phyloP scores from a whole-genome alignment of 2,329 filamentous ascomycete species.

The Gaeumannomyces tritici region DNA sequence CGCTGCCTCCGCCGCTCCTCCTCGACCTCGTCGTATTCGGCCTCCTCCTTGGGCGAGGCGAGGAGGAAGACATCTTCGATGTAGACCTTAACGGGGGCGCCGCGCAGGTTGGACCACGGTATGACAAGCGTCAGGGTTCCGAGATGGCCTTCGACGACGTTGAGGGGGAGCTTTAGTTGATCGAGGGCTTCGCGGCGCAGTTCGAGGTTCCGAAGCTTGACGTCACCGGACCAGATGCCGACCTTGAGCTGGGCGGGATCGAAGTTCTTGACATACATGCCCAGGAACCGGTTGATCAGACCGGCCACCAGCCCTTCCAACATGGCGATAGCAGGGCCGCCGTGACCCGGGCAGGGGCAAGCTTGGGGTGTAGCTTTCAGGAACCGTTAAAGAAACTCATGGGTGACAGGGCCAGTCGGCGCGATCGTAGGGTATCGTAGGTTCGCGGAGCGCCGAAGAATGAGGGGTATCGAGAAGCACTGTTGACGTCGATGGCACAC shows the following conservation, averaged over 20 bases:
- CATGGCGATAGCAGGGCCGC: slow-evolving; percentile 58
- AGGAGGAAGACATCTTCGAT: slow-evolving; percentile 96
- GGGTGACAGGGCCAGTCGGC: not conserved
- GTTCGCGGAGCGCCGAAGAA: not conserved
- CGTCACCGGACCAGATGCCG: slow-evolving; percentile 97
- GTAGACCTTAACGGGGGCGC: slow-evolving; percentile 86
- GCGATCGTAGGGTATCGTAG: not conserved
- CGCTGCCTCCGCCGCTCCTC: slow-evolving; percentile 77
- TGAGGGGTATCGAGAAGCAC: not conserved
- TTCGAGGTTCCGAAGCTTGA: slow-evolving; percentile 88
- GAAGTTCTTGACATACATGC: slow-evolving; percentile 99
- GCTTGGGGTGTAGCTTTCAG: slow-evolving; percentile 6
- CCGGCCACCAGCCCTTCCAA: slow-evolving; percentile 94
- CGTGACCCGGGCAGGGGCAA: slow-evolving; percentile 63
- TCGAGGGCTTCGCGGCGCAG: slow-evolving; percentile 91
- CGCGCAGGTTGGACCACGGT: slow-evolving; percentile 93
- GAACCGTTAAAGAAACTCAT: not conserved
- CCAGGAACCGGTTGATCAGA: slow-evolving; percentile 96
- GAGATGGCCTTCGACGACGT: slow-evolving; percentile 91
- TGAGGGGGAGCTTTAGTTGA: slow-evolving; percentile 91
- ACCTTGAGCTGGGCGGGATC: slow-evolving; percentile 96
- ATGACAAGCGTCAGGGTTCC: slow-evolving; percentile 87
- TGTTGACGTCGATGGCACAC: not conserved
- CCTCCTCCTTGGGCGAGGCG: slow-evolving; percentile 90
- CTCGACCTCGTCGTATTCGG: slow-evolving; percentile 85